Evolutionary conservation across 805 yeast genomes (phyloP).

Genomic region (Lachancea dasiensis): DNA sequence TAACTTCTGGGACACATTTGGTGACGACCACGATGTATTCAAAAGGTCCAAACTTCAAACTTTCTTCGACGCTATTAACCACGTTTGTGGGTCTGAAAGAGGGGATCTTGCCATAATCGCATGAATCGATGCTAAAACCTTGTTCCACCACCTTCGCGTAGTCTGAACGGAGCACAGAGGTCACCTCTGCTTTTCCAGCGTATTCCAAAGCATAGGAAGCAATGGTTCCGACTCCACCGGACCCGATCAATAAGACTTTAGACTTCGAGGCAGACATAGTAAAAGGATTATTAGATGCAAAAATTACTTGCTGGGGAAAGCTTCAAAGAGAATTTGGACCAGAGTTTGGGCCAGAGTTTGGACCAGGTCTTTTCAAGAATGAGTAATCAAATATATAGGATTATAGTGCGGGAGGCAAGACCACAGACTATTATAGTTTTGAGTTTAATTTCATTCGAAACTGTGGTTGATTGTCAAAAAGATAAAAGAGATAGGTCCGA

Average conservation of each 20-base stretch:
- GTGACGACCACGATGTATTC: slow-evolving; percentile 59
- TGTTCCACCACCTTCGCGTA: slow-evolving; percentile 41
- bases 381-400: too few species aligned
- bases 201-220: slow-evolving; percentile 56
- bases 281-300: not conserved
- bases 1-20: slow-evolving; percentile 63
- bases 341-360: too few species aligned
- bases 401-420: too few species aligned
- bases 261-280: not conserved
- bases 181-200: slow-evolving; percentile 43
- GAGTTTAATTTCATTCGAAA: too few species aligned
- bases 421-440: too few species aligned
- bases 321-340: too few species aligned
- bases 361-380: too few species aligned
- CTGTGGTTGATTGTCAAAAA: too few species aligned
- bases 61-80: slow-evolving; percentile 36
- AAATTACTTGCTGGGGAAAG: too few species aligned
- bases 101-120: slow-evolving; percentile 48
- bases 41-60: slow-evolving; percentile 27
- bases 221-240: slow-evolving; percentile 78
- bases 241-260: slow-evolving; percentile 41
- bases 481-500: too few species aligned
- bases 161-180: slow-evolving; percentile 57
- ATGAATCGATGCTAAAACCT: slow-evolving; percentile 54
- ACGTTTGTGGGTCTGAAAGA: slow-evolving; percentile 45